Evolutionary conservation across 2,329 filamentous ascomycete species (phyloP), one percentile per base, ranked within the genome.

Genomic region (Fusarium virguliforme): DNA sequence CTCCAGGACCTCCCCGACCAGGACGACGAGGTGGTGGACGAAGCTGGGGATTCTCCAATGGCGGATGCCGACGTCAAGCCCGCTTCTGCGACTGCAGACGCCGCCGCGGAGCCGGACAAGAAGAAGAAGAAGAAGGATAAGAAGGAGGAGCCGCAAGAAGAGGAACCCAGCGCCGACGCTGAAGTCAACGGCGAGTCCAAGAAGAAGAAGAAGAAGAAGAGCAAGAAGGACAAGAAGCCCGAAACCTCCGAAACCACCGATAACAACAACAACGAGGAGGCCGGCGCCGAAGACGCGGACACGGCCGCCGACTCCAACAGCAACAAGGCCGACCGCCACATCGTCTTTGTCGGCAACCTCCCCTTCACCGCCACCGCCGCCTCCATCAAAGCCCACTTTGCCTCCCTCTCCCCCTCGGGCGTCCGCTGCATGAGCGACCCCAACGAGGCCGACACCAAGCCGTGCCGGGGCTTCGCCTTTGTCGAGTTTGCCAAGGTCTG

Each of bases 401-500:
- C 90, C 43, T 90, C 92, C 68, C 88, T 97, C 70, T 72, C 75
- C 22, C 81, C 81, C 26, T 61, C 78, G 15, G 78, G 80, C 28
- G 81, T 83, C 62, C 93, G 95, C 24, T 90, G 94, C 67, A 89
- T 93, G 53, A 93, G 90, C 59, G 88, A 92, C 75, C 89, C 90
- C 18, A 18, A 18, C 18, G 18, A 18, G 73, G 84, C 84, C 60
- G 85, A 89, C 70, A 86, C 88, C 12, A 85, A 84, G 60, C 74
- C 90, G 71, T 91, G 89, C 77, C 91, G 91, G 73, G 93, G 94
- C 37, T 92, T 92, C 76, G 94, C 93, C 6, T 97, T 98, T 81
- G 85, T 98, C 74, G 95, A 98, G 81, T 98, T 98, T 79, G 90
- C 90, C 71, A 88, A 90, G 73, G 97, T 91, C 82, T 92, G 95